phyloP scores from a whole-genome alignment of 2,329 filamentous ascomycete genomes.

The Cephalotrichum gorgonifer region DNA sequence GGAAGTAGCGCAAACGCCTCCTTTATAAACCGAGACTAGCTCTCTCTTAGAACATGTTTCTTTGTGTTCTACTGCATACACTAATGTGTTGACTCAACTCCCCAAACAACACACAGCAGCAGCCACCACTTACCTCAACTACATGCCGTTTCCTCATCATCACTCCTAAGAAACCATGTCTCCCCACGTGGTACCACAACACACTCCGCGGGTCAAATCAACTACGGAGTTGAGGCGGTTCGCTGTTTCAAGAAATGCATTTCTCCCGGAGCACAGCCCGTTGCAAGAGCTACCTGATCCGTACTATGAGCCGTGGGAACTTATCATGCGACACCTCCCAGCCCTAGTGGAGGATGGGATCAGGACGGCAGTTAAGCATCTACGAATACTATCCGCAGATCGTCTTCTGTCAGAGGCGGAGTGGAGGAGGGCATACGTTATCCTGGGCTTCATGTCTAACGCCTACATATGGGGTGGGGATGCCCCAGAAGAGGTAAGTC shows the following conservation, averaged over 20 bases:
- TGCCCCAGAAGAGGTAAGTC: slow-evolving; percentile 55
- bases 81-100: too few species aligned
- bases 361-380: slow-evolving; percentile 47
- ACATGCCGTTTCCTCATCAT: slow-evolving; percentile 2
- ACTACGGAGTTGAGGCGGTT: slow-evolving; percentile 23
- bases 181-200: slow-evolving; percentile 30
- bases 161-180: slow-evolving; percentile 22
- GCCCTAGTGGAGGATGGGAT: slow-evolving; percentile 54
- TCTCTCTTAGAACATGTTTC: too few species aligned
- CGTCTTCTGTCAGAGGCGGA: slow-evolving; percentile 54
- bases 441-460: slow-evolving; percentile 72
- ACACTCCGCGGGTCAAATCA: too few species aligned
- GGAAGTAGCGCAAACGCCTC: too few species aligned
- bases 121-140: too few species aligned
- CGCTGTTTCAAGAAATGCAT: slow-evolving; percentile 50
- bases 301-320: slow-evolving; percentile 77
- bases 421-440: slow-evolving; percentile 72
- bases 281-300: slow-evolving; percentile 52
- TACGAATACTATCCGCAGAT: slow-evolving; percentile 62
- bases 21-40: too few species aligned
- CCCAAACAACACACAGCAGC: too few species aligned
- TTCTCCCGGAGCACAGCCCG: slow-evolving; percentile 64
- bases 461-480: slow-evolving; percentile 85
- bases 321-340: slow-evolving; percentile 57
- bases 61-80: too few species aligned